A percentile compares a stretch with the other conserved stretches of the same genome.
These are phyloP conservation scores for Saitoella complicata DNA, from an alignment of 805 yeast species.

Conservation along the genomic window DNA sequence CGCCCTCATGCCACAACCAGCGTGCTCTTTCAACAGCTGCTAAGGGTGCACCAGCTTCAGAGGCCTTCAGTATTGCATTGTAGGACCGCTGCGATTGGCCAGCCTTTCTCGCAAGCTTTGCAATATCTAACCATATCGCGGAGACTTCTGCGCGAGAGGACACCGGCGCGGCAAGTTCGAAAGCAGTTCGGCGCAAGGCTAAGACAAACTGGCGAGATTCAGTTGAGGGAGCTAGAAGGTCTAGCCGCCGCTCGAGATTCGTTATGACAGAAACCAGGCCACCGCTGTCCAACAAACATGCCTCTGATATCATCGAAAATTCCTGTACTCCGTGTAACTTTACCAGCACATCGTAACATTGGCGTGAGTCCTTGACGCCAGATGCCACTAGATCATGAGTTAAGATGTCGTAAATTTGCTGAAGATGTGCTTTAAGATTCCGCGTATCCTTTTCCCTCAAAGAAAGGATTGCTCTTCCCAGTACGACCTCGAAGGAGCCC, in stretches of 20 bases:
- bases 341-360: too few species aligned
- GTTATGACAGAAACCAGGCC: too few species aligned
- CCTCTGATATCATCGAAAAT: too few species aligned
- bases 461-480: too few species aligned
- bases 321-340: too few species aligned
- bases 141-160: conserved; percentile 25
- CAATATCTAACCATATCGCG: conserved; percentile 33
- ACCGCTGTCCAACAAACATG: too few species aligned
- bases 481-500: too few species aligned
- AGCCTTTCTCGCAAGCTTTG: conserved; percentile 50
- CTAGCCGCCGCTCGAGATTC: conserved; percentile 7
- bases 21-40: conserved; percentile 51
- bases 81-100: conserved; percentile 60
- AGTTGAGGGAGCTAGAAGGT: conserved; percentile 30
- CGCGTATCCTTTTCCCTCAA: too few species aligned
- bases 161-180: conserved; percentile 16
- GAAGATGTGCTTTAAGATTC: too few species aligned
- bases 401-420: too few species aligned
- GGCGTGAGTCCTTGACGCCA: too few species aligned
- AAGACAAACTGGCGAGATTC: conserved; percentile 43
- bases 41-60: conserved; percentile 14
- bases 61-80: conserved; percentile 45
- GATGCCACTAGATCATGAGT: too few species aligned
- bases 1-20: conserved; percentile 78
- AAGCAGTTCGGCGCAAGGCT: conserved; percentile 40